phyloP scores from a whole-genome alignment of 208 protist species.

The Jaenimonas drosophilae region DNA sequence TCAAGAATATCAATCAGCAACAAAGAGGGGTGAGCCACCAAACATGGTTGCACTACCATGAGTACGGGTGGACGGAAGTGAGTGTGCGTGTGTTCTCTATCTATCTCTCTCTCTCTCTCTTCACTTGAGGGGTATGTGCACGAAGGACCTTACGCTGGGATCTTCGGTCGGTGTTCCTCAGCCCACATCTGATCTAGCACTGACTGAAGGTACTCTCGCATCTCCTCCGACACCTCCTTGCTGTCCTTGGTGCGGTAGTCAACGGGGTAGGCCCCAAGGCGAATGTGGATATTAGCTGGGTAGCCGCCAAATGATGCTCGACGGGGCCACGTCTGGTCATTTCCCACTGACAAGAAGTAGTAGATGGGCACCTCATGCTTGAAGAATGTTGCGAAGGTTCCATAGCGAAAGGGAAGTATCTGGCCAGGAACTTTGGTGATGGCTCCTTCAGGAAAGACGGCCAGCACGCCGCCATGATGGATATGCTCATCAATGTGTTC shows the following conservation, averaged over 20 bases:
- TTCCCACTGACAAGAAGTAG: conserved; percentile 39
- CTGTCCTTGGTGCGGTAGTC: conserved; percentile 31
- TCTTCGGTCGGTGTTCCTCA: too few relatives aligned
- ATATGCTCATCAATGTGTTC: conserved; percentile 28
- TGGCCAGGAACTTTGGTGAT: conserved; percentile 39
- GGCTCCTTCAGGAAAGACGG: conserved; percentile 61
- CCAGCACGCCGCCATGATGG: conserved; percentile 21
- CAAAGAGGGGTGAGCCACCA: too few relatives aligned
- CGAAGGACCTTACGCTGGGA: too few relatives aligned
- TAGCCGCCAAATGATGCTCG: conserved; percentile 26
- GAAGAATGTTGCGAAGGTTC: conserved; percentile 48
- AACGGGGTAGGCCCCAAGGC: conserved; percentile 17
- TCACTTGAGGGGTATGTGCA: too few relatives aligned
- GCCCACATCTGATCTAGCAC: conserved; percentile 23
- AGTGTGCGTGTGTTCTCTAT: too few relatives aligned
- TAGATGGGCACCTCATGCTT: conserved; percentile 37
- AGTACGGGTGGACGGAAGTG: too few relatives aligned
- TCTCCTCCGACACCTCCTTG: conserved; percentile 19
- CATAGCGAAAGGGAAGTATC: conserved; percentile 51
- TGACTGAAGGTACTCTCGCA: conserved; percentile 37
- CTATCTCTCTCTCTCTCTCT: too few relatives aligned
- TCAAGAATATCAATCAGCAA: too few relatives aligned
- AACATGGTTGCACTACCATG: too few relatives aligned
- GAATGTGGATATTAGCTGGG: conserved; percentile 31
- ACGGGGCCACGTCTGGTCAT: conserved; percentile 45